A percentile compares a stretch with the other conserved stretches of the same genome.
Conservation (phyloP, 345 rosid genomes). For the Nasturtium officinale region DNA sequence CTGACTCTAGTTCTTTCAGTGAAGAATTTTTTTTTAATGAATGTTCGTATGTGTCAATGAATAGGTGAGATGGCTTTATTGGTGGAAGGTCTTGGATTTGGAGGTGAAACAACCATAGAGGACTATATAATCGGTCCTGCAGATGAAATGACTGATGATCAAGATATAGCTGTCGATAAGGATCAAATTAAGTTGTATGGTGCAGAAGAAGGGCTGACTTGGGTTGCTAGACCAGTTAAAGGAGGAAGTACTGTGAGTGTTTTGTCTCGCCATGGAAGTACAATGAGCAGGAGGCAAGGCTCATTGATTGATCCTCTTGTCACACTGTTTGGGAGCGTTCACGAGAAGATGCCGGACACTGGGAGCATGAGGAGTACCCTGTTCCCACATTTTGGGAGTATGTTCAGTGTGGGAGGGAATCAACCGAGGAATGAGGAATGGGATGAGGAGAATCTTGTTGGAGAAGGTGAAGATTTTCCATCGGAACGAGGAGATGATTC, state of each 20-base stretch:
- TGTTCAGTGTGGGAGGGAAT: constrained; percentile 92
- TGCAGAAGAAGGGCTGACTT: constrained; percentile 75
- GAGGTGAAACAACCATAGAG: constrained; percentile 82
- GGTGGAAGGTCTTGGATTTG: constrained; percentile 91
- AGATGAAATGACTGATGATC: constrained; percentile 56
- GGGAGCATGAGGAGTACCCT: constrained; percentile 93
- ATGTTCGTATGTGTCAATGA: constrained; percentile 28
- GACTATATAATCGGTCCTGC: constrained; percentile 86
- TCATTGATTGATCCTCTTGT: constrained; percentile 84
- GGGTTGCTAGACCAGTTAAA: constrained; percentile 88
- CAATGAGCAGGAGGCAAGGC: constrained; percentile 50
- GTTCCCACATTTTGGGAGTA: constrained; percentile 94
- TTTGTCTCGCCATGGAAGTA: constrained; percentile 73
- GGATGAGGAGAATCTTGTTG: constrained; percentile 78
- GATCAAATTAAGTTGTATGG: constrained; percentile 86
- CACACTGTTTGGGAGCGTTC: constrained; percentile 82
- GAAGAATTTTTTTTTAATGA: constrained; percentile 9
- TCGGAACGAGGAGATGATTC: constrained; percentile 72
- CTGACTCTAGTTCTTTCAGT: neutral
- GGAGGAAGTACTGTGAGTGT: constrained; percentile 67
- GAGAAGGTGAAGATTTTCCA: constrained; percentile 71
- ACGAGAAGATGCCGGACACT: constrained; percentile 74
- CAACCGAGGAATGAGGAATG: constrained; percentile 72
- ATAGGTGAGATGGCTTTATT: constrained; percentile 99
- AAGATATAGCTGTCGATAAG: constrained; percentile 64